Conservation (phyloP, 2,329 filamentous ascomycete genomes). For the Stagonosporopsis chrysanthemi region DNA sequence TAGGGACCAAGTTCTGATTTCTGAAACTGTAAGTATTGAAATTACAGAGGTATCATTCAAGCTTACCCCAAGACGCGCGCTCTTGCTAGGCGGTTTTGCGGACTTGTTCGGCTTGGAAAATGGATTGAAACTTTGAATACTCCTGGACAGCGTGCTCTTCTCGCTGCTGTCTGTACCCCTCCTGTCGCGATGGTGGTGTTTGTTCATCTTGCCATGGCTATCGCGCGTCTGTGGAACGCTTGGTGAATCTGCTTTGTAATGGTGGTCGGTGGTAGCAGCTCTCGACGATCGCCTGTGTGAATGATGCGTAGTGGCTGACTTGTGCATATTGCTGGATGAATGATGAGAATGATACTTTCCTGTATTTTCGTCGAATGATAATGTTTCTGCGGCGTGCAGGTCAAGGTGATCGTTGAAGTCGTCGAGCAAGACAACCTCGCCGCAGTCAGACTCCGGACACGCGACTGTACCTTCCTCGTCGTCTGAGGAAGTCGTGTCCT, state of each 20-base stretch:
- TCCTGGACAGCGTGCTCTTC: constrained; percentile 47
- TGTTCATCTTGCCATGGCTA: constrained; percentile 30
- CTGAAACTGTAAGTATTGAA: constrained; percentile 35
- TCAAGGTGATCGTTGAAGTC: constrained; percentile 58
- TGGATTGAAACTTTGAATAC: constrained; percentile 45
- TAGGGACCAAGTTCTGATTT: constrained; percentile 57
- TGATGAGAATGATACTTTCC: constrained; percentile 45
- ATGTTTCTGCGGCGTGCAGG: constrained; percentile 52
- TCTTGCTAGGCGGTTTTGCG: constrained; percentile 41
- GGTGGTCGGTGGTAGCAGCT: constrained; percentile 11
- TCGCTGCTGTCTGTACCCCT: constrained; percentile 40
- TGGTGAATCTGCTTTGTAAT: constrained; percentile 7
- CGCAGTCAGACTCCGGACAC: constrained; percentile 54
- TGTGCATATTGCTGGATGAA: constrained; percentile 43
- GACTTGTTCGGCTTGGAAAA: constrained; percentile 39
- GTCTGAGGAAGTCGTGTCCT: constrained; percentile 39
- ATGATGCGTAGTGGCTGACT: constrained; percentile 27
- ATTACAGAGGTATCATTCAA: not conserved
- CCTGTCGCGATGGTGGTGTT: constrained; percentile 36
- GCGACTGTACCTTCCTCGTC: constrained; percentile 42
- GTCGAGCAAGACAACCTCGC: constrained; percentile 51
- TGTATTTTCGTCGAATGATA: constrained; percentile 48
- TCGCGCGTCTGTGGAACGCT: constrained; percentile 27
- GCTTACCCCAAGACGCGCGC: constrained; percentile 47
- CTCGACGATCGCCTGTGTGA: constrained; percentile 32